phyloP scores from a whole-genome alignment of 257 asterid genomes.

The Eustoma russellianum region DNA sequence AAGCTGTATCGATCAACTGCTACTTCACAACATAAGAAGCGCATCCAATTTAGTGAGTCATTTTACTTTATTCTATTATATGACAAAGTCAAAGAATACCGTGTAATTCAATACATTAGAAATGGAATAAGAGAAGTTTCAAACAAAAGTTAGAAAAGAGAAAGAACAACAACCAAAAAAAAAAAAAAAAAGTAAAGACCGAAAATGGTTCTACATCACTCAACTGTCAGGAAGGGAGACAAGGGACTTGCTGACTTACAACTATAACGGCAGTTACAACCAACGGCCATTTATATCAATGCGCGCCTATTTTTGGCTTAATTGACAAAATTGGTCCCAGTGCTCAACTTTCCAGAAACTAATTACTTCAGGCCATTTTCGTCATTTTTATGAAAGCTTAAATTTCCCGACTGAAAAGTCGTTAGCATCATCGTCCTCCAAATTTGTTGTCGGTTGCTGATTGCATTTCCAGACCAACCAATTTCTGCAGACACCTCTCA shows the following conservation, averaged over 20 bases:
- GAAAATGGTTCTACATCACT: background rate
- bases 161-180: background rate
- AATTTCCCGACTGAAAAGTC: background rate
- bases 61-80: no score
- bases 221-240: background rate
- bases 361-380: background rate
- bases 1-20: no score
- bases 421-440: background rate
- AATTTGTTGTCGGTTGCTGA: slow-evolving; percentile 37
- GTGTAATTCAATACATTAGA: no score
- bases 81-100: no score
- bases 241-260: background rate
- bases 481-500: background rate
- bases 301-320: no score
- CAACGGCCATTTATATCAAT: no score
- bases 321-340: background rate
- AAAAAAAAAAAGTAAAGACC: background rate
- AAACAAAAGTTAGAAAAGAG: no score
- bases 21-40: no score
- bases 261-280: background rate
- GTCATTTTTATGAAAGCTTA: slow-evolving; percentile 10
- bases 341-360: background rate
- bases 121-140: no score
- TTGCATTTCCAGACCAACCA: background rate
- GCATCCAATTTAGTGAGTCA: no score